A percentile compares a stretch with the other conserved stretches of the same genome.
Evolutionary conservation across 2,329 filamentous ascomycete genomes (phyloP).

Genomic region (Cladobotryum protrusum): DNA sequence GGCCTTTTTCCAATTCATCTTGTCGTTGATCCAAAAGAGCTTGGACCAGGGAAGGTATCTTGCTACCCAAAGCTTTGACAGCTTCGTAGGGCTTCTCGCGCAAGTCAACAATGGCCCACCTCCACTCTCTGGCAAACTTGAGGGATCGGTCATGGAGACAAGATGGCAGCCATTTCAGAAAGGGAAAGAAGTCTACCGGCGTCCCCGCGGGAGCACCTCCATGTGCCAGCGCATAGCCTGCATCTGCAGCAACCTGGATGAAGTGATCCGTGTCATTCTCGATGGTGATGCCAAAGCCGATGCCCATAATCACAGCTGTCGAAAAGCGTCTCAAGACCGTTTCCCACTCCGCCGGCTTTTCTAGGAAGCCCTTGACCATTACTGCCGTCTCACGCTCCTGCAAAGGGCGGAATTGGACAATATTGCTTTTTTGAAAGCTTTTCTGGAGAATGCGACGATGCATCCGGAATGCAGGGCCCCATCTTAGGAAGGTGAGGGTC

Average conservation of each 20-base stretch:
- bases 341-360: constrained; percentile 31
- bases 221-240: constrained; percentile 23
- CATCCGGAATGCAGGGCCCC: constrained; percentile 35
- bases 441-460: constrained; percentile 40
- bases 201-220: constrained; percentile 27
- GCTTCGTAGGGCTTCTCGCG: constrained; percentile 39
- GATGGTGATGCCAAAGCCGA: constrained; percentile 38
- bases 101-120: constrained; percentile 30
- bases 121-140: constrained; percentile 24
- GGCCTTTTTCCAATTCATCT: constrained; percentile 20
- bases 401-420: constrained; percentile 27
- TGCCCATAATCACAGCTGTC: constrained; percentile 35
- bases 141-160: constrained; percentile 28
- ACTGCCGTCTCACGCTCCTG: constrained; percentile 29
- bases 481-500: constrained; percentile 40
- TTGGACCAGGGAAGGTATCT: constrained; percentile 23
- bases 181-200: constrained; percentile 43
- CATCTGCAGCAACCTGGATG: constrained; percentile 32
- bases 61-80: constrained; percentile 24
- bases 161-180: constrained; percentile 35
- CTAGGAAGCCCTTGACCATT: constrained; percentile 25
- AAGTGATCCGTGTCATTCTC: constrained; percentile 32
- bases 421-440: constrained; percentile 34
- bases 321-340: constrained; percentile 31
- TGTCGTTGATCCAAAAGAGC: constrained; percentile 21